A percentile compares a stretch with the other conserved stretches of the same genome.
phyloP scores from a whole-genome alignment of 2,329 filamentous ascomycete species.

The Oidium heveae region DNA sequence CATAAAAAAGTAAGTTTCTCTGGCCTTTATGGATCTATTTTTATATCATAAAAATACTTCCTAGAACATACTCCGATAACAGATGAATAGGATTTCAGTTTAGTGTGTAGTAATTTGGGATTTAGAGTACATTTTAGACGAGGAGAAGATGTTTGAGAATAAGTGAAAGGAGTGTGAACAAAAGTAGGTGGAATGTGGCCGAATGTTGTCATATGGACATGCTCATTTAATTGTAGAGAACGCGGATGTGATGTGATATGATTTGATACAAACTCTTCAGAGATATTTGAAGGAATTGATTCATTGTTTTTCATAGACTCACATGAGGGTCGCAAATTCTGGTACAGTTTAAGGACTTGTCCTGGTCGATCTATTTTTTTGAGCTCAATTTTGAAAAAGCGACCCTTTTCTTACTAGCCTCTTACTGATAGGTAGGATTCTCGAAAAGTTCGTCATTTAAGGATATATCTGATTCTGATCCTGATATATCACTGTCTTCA shows the following conservation, averaged over 20 bases:
- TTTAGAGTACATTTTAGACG: neutral
- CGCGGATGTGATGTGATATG: neutral
- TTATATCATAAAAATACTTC: neutral
- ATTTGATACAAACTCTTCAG: neutral
- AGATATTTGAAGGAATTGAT: neutral
- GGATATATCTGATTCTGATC: neutral
- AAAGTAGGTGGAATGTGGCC: neutral
- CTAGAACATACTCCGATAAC: neutral
- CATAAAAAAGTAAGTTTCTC: neutral
- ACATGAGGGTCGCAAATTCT: neutral
- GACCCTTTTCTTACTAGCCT: neutral
- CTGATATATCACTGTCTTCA: neutral
- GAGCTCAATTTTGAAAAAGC: no score
- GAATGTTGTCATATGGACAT: neutral
- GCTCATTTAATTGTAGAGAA: no score
- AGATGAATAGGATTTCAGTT: neutral
- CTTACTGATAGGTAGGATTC: neutral
- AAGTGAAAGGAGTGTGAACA: neutral
- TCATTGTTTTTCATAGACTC: neutral
- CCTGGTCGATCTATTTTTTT: no score
- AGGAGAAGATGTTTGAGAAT: neutral
- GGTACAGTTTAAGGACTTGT: no score
- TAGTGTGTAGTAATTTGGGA: neutral
- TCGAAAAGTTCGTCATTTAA: neutral
- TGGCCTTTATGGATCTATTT: neutral